These are phyloP conservation scores for Leccinum holopus DNA, from an alignment of 1,284 basidiomycete genomes.

Conservation along the genomic window DNA sequence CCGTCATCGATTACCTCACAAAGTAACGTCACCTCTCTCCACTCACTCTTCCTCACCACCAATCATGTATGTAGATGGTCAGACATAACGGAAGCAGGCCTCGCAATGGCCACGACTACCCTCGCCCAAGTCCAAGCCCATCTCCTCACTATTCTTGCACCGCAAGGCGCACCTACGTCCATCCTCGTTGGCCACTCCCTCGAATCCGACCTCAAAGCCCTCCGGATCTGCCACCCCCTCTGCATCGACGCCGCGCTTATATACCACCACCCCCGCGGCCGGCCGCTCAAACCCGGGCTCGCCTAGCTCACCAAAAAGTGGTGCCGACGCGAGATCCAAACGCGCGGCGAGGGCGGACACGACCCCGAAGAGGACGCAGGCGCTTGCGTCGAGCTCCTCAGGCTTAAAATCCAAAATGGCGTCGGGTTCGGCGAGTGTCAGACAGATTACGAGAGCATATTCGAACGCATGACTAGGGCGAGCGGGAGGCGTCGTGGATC, in stretches of 20 bases:
- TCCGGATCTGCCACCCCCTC: constrained; percentile 78
- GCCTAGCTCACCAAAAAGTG: constrained; percentile 93
- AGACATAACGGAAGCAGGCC: constrained; percentile 78
- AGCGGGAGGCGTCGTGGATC: constrained; percentile 67
- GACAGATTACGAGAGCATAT: constrained; percentile 81
- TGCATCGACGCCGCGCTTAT: constrained; percentile 89
- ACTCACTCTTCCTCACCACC: neutral
- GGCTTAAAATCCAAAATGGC: constrained; percentile 76
- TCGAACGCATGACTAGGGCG: constrained; percentile 73
- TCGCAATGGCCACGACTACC: constrained; percentile 70
- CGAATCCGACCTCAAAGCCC: constrained; percentile 84
- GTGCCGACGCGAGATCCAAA: constrained; percentile 85
- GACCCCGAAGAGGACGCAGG: constrained; percentile 90
- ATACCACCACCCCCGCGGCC: constrained; percentile 87
- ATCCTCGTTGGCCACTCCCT: constrained; percentile 93
- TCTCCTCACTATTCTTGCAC: constrained; percentile 55
- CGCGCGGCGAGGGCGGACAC: constrained; percentile 74
- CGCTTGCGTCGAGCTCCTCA: constrained; percentile 80
- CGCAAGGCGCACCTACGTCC: constrained; percentile 56
- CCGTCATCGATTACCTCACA: constrained; percentile 86
- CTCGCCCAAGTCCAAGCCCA: constrained; percentile 74
- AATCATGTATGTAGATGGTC: constrained; percentile 62
- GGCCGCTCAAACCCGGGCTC: constrained; percentile 87
- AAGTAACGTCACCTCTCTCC: constrained; percentile 45
- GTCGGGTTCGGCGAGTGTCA: constrained; percentile 85